Conservation (phyloP, 352 stramenopile genomes). For the Nothophytophthora sp. region DNA sequence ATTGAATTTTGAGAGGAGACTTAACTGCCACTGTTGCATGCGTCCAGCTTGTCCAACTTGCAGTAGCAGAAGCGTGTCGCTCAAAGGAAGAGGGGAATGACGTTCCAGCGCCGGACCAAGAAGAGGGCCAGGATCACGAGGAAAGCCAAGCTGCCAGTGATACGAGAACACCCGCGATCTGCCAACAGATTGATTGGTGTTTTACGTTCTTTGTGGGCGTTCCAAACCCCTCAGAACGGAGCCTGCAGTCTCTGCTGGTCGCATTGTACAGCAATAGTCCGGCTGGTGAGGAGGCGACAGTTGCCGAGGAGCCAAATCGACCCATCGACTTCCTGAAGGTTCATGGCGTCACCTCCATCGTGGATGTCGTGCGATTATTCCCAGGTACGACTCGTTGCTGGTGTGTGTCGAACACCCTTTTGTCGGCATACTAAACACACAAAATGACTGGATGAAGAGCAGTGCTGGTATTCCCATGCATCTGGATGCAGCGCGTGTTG, state of each 20-base stretch:
- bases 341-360: slow-evolving; percentile 31
- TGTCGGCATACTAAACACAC: not conserved
- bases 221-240: slow-evolving; percentile 16
- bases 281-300: not conserved
- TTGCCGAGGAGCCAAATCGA: not conserved
- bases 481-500: slow-evolving; percentile 60
- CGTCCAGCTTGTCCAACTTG: slow-evolving; percentile 24
- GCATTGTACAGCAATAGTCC: slow-evolving; percentile 22
- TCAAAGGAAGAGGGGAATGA: not conserved
- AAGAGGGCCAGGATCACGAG: too few species aligned
- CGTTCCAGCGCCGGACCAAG: not conserved
- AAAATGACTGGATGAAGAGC: not conserved
- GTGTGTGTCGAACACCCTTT: not conserved
- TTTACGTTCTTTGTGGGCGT: slow-evolving; percentile 50
- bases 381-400: slow-evolving; percentile 52
- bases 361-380: slow-evolving; percentile 52
- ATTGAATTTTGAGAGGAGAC: not conserved
- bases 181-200: slow-evolving; percentile 38
- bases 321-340: slow-evolving; percentile 20
- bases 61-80: slow-evolving; percentile 19
- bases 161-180: slow-evolving; percentile 13
- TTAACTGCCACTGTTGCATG: too few species aligned
- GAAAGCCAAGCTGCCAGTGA: too few species aligned
- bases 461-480: slow-evolving; percentile 65
- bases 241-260: slow-evolving; percentile 20